phyloP scores from a whole-genome alignment of 2,329 filamentous ascomycete genomes.

The Xylariaceae sp. region DNA sequence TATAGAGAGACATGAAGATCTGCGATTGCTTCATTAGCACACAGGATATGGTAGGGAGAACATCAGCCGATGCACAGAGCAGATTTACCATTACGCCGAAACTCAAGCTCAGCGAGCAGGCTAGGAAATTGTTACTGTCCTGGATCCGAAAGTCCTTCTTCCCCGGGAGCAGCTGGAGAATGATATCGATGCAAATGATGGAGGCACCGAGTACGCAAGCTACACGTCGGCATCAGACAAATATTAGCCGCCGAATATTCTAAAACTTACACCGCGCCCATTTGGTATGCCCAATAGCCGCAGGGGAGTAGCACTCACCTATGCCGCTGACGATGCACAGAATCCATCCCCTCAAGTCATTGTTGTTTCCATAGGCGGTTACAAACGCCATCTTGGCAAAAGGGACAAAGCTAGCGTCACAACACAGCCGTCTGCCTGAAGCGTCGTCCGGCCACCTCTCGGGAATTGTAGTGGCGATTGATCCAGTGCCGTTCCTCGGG shows the following conservation, averaged over 20 bases:
- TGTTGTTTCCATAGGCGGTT: slow-evolving; percentile 50
- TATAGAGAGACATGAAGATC: slow-evolving; percentile 89
- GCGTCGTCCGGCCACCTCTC: no score
- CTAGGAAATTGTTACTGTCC: slow-evolving; percentile 82
- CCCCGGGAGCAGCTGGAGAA: slow-evolving; percentile 67
- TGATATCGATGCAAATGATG: slow-evolving; percentile 79
- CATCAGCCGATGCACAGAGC: not conserved
- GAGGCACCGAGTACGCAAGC: slow-evolving; percentile 70
- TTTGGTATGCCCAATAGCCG: no score
- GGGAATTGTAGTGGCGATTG: no score
- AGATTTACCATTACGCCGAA: slow-evolving; percentile 86
- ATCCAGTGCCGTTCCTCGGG: no score
- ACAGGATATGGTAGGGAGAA: not conserved
- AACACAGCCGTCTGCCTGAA: slow-evolving; percentile 13
- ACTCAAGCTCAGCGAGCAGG: slow-evolving; percentile 81
- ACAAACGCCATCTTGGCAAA: slow-evolving; percentile 17
- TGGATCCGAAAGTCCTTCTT: slow-evolving; percentile 78
- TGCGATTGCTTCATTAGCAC: slow-evolving; percentile 32
- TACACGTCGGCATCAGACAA: slow-evolving; percentile 7
- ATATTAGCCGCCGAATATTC: no score
- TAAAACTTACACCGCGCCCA: no score
- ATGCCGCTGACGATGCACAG: slow-evolving; percentile 79
- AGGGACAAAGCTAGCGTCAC: slow-evolving; percentile 11
- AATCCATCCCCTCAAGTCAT: slow-evolving; percentile 90
- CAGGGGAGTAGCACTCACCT: slow-evolving; percentile 40